These are phyloP conservation scores for Alternaria arborescens DNA, from an alignment of 2,329 filamentous ascomycete genomes.

Conservation along the genomic window DNA sequence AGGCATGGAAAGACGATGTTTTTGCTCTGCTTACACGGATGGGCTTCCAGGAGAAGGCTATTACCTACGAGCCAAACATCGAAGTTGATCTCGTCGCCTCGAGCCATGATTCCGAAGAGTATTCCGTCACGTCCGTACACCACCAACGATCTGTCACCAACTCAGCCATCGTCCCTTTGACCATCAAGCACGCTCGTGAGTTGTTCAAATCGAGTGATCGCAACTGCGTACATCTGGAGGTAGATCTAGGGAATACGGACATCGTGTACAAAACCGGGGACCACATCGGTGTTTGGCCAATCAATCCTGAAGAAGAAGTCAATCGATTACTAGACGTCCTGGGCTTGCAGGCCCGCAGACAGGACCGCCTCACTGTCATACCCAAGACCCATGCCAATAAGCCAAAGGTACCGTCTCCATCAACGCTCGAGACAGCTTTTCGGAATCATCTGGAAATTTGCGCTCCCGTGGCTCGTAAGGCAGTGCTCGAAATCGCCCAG, in stretches of 20 bases:
- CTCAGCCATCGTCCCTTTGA: constrained; percentile 45
- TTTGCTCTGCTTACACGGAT: constrained; percentile 46
- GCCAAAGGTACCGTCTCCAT: constrained; percentile 53
- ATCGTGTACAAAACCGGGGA: constrained; percentile 57
- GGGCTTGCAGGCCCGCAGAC: constrained; percentile 28
- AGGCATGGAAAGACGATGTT: constrained; percentile 53
- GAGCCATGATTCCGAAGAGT: constrained; percentile 22
- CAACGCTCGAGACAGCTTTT: constrained; percentile 52
- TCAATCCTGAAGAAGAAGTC: constrained; percentile 52
- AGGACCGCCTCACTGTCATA: constrained; percentile 39
- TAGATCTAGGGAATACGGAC: constrained; percentile 49
- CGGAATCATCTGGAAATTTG: constrained; percentile 59
- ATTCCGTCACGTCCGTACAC: constrained; percentile 35
- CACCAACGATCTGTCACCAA: constrained; percentile 40
- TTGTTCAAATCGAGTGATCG: constrained; percentile 48
- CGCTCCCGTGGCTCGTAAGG: constrained; percentile 48
- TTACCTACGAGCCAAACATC: constrained; percentile 47
- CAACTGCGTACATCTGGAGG: constrained; percentile 54
- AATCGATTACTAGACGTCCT: constrained; percentile 43
- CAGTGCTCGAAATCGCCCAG: constrained; percentile 47
- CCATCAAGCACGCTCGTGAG: constrained; percentile 44
- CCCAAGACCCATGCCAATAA: constrained; percentile 40
- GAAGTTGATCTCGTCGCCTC: constrained; percentile 27
- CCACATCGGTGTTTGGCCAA: constrained; percentile 54
- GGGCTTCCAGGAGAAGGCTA: constrained; percentile 44